Percentiles rank a stretch among this genome's conserved stretches.
phyloP scores from a whole-genome alignment of 2,329 filamentous ascomycete genomes.

The Microdochium trichocladiopsis region DNA sequence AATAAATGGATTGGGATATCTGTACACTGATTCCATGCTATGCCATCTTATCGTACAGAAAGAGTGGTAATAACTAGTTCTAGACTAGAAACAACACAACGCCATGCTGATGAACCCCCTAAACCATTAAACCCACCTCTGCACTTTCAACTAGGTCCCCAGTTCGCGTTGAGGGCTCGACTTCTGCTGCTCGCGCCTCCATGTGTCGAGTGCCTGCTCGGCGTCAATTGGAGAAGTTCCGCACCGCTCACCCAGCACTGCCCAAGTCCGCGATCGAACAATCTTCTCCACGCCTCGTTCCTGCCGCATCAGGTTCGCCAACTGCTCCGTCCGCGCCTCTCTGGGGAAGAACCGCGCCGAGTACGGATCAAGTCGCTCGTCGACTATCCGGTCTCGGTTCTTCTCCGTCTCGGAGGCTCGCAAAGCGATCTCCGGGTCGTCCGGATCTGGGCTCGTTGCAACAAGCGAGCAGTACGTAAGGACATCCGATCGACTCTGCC shows the following conservation, averaged over 20 bases:
- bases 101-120: not conserved
- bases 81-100: not conserved
- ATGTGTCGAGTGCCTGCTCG: slow-evolving; percentile 35
- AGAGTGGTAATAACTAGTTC: too few relatives aligned
- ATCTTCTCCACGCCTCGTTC: slow-evolving; percentile 74
- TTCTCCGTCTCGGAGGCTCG: slow-evolving; percentile 64
- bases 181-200: slow-evolving; percentile 12
- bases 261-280: slow-evolving; percentile 77
- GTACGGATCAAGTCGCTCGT: slow-evolving; percentile 91
- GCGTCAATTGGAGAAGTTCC: slow-evolving; percentile 49
- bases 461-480: slow-evolving; percentile 85
- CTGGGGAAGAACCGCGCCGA: slow-evolving; percentile 72
- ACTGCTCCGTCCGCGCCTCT: slow-evolving; percentile 72
- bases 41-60: not conserved
- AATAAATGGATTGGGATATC: too few relatives aligned
- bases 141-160: not conserved
- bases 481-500: slow-evolving; percentile 77
- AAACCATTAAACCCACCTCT: not conserved
- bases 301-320: slow-evolving; percentile 67
- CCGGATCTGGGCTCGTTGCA: slow-evolving; percentile 77
- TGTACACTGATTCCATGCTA: not conserved
- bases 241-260: slow-evolving; percentile 69
- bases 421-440: slow-evolving; percentile 70
- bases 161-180: slow-evolving; percentile 31
- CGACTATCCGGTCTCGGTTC: slow-evolving; percentile 66